Evolutionary conservation across 768 basidiomycete species (phyloP).

Genomic region (Pleurotus tuoliensis): DNA sequence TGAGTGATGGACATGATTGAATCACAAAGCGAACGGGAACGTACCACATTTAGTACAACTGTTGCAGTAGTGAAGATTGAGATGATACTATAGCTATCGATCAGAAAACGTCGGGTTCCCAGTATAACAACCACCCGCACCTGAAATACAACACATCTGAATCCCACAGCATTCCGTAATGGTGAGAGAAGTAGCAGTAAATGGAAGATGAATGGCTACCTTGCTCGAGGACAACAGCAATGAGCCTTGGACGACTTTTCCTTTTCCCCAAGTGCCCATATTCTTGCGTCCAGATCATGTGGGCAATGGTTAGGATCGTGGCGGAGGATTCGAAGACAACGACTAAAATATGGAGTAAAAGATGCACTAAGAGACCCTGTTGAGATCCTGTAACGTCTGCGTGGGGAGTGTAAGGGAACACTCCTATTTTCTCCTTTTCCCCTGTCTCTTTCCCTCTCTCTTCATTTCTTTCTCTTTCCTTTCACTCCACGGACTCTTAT

Average conservation of each 20-base stretch:
- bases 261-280: conserved; percentile 14
- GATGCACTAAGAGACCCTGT: conserved; percentile 13
- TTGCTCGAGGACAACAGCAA: conserved; percentile 24
- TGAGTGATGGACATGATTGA: neutral
- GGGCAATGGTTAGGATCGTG: conserved; percentile 18
- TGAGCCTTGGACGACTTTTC: conserved; percentile 14
- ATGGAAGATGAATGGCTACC: conserved; percentile 9
- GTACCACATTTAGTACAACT: conserved; percentile 17
- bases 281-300: conserved; percentile 20
- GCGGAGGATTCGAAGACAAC: conserved; percentile 22
- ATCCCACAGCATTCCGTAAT: neutral
- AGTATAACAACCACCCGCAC: conserved; percentile 8
- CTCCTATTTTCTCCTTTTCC: too few species aligned
- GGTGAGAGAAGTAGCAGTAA: too few species aligned
- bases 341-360: conserved; percentile 24
- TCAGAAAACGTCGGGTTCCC: neutral
- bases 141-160: conserved; percentile 25
- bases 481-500: too few species aligned
- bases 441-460: too few species aligned
- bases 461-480: too few species aligned
- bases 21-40: conserved; percentile 12
- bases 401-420: too few species aligned
- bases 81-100: conserved; percentile 13
- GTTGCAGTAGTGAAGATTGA: conserved; percentile 20
- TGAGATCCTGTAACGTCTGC: neutral